Evolutionary conservation across 345 rosid genomes (phyloP).

Genomic region (Gossypium arboreum): DNA sequence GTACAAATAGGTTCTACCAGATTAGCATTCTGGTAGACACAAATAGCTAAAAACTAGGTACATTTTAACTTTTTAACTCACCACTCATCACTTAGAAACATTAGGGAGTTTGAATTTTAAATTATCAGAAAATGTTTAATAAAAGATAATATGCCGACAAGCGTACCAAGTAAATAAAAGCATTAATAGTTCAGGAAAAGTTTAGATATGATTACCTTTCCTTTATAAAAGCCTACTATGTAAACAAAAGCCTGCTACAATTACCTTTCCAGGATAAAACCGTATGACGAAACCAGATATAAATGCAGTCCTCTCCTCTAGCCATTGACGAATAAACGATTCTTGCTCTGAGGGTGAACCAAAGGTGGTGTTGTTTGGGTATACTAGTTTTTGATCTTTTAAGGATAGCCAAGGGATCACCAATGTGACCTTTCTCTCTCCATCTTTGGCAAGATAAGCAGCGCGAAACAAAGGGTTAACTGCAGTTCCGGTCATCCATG

Average conservation of each 20-base stretch:
- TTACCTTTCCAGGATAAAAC: constrained; percentile 90
- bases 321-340: constrained; percentile 67
- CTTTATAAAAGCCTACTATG: constrained; percentile 53
- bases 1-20: not conserved
- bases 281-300: constrained; percentile 42
- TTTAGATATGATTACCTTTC: constrained; percentile 45
- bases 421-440: constrained; percentile 60
- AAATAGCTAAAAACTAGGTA: not conserved
- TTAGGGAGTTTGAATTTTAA: not conserved
- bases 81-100: not conserved
- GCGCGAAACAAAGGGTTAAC: constrained; percentile 97
- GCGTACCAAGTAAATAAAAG: not conserved
- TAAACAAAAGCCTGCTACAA: not conserved
- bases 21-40: not conserved
- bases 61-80: not conserved
- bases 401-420: constrained; percentile 91
- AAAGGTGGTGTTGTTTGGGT: constrained; percentile 57
- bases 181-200: not conserved
- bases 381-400: constrained; percentile 67
- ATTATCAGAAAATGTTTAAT: not conserved
- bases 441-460: constrained; percentile 79
- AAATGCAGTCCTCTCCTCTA: constrained; percentile 66
- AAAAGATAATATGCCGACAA: not conserved
- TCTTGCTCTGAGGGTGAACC: constrained; percentile 67
- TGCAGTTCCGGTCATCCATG: constrained; percentile 98